A percentile compares a stretch with the other conserved stretches of the same genome.
Conservation (phyloP, 768 basidiomycete genomes). For the Steccherinum ochraceum region DNA sequence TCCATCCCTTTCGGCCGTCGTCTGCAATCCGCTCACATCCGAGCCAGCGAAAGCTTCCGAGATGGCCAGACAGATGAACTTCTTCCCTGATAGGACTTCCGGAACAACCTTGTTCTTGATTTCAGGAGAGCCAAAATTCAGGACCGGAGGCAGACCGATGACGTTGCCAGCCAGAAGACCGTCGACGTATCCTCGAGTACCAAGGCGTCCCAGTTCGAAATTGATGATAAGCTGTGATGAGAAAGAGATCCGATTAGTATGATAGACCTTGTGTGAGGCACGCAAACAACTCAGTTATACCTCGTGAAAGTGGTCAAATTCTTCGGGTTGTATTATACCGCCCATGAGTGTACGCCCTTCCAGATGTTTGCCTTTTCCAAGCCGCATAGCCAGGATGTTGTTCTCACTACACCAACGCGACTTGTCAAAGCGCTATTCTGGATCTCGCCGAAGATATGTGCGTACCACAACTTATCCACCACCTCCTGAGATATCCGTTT, state of each 20-base stretch:
- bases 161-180: constrained; percentile 77
- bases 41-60: constrained; percentile 92
- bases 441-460: constrained; percentile 6
- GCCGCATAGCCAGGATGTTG: constrained; percentile 83
- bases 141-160: constrained; percentile 83
- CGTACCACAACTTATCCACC: constrained; percentile 78
- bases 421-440: background rate
- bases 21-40: constrained; percentile 80
- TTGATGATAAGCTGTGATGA: constrained; percentile 60
- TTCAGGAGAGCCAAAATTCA: constrained; percentile 82
- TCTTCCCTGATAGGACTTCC: constrained; percentile 69
- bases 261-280: background rate
- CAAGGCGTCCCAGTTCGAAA: constrained; percentile 77
- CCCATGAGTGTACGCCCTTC: constrained; percentile 71
- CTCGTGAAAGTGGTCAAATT: constrained; percentile 95
- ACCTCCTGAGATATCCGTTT: constrained; percentile 82
- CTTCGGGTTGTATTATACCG: constrained; percentile 70
- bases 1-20: constrained; percentile 79
- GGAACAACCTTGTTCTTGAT: constrained; percentile 66
- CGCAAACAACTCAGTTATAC: no score
- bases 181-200: constrained; percentile 83
- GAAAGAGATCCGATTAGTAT: constrained; percentile 1
- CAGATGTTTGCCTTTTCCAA: constrained; percentile 87
- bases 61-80: constrained; percentile 86
- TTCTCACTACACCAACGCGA: constrained; percentile 43